These are phyloP conservation scores for Mycena indigotica DNA, from an alignment of 768 basidiomycete species.

Conservation along the genomic window DNA sequence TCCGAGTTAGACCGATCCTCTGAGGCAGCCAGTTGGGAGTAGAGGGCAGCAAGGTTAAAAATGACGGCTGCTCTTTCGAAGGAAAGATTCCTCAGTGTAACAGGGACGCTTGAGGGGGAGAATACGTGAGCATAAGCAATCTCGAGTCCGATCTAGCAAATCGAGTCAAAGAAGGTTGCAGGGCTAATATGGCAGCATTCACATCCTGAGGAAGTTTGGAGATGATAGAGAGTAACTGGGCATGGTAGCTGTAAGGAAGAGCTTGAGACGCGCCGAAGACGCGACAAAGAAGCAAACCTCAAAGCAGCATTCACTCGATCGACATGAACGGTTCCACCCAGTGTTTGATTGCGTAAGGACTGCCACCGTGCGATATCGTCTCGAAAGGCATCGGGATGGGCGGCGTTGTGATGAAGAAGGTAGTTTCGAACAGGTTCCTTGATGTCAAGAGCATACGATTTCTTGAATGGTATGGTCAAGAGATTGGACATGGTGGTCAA, in stretches of 20 bases:
- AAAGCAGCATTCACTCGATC: conserved; percentile 54
- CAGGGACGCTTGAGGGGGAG: conserved; percentile 52
- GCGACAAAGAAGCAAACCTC: conserved; percentile 46
- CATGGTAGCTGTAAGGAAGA: conserved; percentile 72
- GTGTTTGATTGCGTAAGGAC: conserved; percentile 57
- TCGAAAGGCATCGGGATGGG: conserved; percentile 84
- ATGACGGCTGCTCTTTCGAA: conserved; percentile 81
- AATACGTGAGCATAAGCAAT: conserved; percentile 79
- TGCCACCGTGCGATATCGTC: conserved; percentile 77
- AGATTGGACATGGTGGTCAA: conserved; percentile 75
- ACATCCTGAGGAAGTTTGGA: conserved; percentile 86
- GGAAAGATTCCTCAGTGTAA: conserved; percentile 70
- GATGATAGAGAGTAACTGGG: conserved; percentile 81
- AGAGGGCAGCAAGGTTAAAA: conserved; percentile 87
- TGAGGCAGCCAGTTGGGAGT: conserved; percentile 72
- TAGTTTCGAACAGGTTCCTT: conserved; percentile 61
- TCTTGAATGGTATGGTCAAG: conserved; percentile 74
- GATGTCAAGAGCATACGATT: conserved; percentile 58
- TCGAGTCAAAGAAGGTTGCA: conserved; percentile 9
- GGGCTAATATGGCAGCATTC: conserved; percentile 20
- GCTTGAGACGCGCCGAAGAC: conserved; percentile 1
- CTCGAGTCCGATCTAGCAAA: conserved; percentile 64
- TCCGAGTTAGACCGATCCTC: conserved; percentile 73
- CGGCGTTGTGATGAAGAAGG: conserved; percentile 65
- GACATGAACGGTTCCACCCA: conserved; percentile 54